Evolutionary conservation across 2,329 filamentous ascomycete species (phyloP).

Genomic region (Cercospora nicotianae): DNA sequence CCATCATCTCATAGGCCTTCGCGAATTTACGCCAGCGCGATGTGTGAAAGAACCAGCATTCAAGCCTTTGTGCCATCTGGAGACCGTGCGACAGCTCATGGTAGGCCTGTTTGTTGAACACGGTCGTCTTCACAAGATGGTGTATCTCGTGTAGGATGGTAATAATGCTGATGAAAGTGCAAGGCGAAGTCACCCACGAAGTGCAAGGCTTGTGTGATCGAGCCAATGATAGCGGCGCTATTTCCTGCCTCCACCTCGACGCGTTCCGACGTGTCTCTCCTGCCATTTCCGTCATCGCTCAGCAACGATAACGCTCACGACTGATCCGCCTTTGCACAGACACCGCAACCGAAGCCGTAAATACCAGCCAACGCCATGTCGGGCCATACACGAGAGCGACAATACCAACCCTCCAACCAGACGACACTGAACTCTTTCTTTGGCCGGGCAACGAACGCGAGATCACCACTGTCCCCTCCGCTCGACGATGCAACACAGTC

Average conservation of each 20-base stretch:
- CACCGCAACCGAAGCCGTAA: neutral
- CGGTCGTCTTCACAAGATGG: neutral
- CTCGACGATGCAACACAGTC: conserved; percentile 71
- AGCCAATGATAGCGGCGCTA: neutral
- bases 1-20: neutral
- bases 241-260: neutral
- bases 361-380: conserved; percentile 1
- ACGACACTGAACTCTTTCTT: conserved; percentile 47
- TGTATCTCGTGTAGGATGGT: neutral
- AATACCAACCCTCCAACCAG: conserved; percentile 44
- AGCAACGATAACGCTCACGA: neutral
- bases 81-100: neutral
- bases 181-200: neutral
- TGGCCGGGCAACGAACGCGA: conserved; percentile 27
- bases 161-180: neutral
- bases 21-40: too few species aligned
- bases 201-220: neutral
- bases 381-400: conserved; percentile 43
- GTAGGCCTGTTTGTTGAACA: neutral
- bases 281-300: conserved; percentile 1
- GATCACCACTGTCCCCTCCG: conserved; percentile 44
- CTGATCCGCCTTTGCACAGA: neutral
- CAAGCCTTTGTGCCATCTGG: neutral
- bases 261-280: conserved; percentile 3
- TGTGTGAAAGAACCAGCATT: neutral